Conservation (phyloP, 495 filamentous ascomycete genomes). For the Penicillium atrosanguineum region DNA sequence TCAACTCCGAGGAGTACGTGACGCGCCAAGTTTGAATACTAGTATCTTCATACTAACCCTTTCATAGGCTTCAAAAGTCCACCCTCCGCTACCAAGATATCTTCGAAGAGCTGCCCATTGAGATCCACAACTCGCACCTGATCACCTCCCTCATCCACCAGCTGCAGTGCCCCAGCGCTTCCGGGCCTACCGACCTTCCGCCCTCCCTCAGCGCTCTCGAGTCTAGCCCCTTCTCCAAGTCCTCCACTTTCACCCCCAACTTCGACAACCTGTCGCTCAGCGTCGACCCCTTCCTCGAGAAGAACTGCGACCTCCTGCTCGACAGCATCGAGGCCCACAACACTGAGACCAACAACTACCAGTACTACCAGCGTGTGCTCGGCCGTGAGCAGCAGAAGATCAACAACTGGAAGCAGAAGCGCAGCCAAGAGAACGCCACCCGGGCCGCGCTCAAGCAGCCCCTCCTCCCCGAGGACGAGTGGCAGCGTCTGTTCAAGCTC, state of each 20-base stretch:
- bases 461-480: conserved; percentile 92
- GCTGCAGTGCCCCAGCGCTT: conserved; percentile 60
- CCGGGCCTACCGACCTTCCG: conserved; percentile 64
- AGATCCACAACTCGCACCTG: conserved; percentile 95
- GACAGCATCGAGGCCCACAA: conserved; percentile 97
- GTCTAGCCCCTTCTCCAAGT: conserved; percentile 43
- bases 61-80: conserved; percentile 77
- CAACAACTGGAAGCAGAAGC: conserved; percentile 90
- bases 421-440: conserved; percentile 88
- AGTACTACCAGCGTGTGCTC: conserved; percentile 96
- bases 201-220: conserved; percentile 72
- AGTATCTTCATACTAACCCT: conserved; percentile 18
- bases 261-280: conserved; percentile 84
- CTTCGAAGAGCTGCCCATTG: conserved; percentile 84
- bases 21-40: conserved; percentile 2
- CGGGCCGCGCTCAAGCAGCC: conserved; percentile 83
- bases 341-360: conserved; percentile 97
- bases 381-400: conserved; percentile 96
- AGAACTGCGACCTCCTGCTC: conserved; percentile 91
- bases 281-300: conserved; percentile 98
- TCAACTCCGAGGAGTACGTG: conserved; percentile 86
- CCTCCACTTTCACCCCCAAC: conserved; percentile 74
- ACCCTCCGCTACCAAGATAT: conserved; percentile 93
- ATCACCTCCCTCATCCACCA: conserved; percentile 94
- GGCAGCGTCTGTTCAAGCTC: conserved; percentile 96